These are phyloP conservation scores for Pontederia paniculata DNA, from an alignment of 176 grass and related monocot genomes.

Conservation along the genomic window DNA sequence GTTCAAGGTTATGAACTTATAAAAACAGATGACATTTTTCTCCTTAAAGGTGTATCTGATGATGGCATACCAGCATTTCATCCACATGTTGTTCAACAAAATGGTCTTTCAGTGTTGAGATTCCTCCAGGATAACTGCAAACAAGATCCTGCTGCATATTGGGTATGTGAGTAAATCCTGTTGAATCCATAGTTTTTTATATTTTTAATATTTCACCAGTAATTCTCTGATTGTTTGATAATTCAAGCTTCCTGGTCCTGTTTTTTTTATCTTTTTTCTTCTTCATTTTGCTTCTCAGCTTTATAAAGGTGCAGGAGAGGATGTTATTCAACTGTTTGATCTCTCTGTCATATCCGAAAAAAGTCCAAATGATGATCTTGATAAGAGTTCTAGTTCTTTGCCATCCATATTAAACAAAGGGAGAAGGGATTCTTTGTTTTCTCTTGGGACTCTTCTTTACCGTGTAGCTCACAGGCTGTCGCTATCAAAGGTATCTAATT, in stretches of 20 bases:
- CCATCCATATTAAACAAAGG: slow-evolving; percentile 77
- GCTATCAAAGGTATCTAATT: slow-evolving; percentile 65
- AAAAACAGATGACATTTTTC: slow-evolving; percentile 95
- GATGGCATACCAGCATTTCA: slow-evolving; percentile 91
- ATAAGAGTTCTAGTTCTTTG: slow-evolving; percentile 50
- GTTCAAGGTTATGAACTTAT: slow-evolving; percentile 94
- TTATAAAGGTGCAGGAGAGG: slow-evolving; percentile 92
- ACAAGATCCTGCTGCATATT: slow-evolving; percentile 96
- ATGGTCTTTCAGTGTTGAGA: slow-evolving; percentile 81
- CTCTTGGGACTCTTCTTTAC: slow-evolving; percentile 81
- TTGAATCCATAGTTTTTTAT: background rate
- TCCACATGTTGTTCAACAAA: slow-evolving; percentile 95
- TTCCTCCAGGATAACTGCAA: slow-evolving; percentile 98
- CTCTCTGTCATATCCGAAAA: slow-evolving; percentile 68
- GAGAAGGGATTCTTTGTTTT: slow-evolving; percentile 85
- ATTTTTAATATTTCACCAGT: slow-evolving; percentile 2
- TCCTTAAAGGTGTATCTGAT: slow-evolving; percentile 84
- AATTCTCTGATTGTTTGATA: slow-evolving; percentile 9
- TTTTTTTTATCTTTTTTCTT: slow-evolving; percentile 3
- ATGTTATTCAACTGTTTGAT: slow-evolving; percentile 91
- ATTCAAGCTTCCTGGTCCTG: background rate
- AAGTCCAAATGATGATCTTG: slow-evolving; percentile 52
- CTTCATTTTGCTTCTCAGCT: slow-evolving; percentile 41
- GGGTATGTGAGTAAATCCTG: slow-evolving; percentile 42
- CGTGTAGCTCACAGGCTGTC: slow-evolving; percentile 97